A percentile compares a stretch with the other conserved stretches of the same genome.
Evolutionary conservation across 257 asterid genomes (phyloP).

Genomic region (Solanum chilense): DNA sequence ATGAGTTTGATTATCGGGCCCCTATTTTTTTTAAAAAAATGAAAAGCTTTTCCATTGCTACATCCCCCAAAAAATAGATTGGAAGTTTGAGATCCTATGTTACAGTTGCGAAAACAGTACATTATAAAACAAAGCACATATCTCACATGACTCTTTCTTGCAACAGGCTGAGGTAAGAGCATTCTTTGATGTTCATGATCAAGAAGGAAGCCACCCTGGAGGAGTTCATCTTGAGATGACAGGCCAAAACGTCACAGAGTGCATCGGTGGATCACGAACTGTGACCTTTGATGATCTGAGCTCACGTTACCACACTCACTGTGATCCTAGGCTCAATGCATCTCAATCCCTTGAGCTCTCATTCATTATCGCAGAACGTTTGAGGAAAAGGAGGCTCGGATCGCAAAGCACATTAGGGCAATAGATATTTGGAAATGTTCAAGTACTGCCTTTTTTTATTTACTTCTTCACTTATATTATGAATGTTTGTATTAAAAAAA

Average conservation of each 20-base stretch:
- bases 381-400: constrained; percentile 57
- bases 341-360: constrained; percentile 76
- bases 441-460: neutral
- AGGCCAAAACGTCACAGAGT: constrained; percentile 81
- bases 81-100: neutral
- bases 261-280: constrained; percentile 71
- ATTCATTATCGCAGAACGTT: constrained; percentile 67
- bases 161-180: constrained; percentile 76
- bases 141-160: neutral
- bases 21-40: neutral
- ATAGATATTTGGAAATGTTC: neutral
- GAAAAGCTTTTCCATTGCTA: neutral
- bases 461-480: neutral
- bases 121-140: neutral
- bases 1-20: constrained; percentile 13
- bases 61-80: neutral
- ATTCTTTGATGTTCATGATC: constrained; percentile 82
- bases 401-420: constrained; percentile 13
- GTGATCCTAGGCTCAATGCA: constrained; percentile 73
- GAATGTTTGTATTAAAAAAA: neutral
- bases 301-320: constrained; percentile 82
- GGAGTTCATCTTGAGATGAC: constrained; percentile 87
- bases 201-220: constrained; percentile 83
- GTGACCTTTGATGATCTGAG: constrained; percentile 74
- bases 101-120: neutral